Conservation (phyloP, 1,284 basidiomycete genomes). For the Trichosporon sp. region DNA sequence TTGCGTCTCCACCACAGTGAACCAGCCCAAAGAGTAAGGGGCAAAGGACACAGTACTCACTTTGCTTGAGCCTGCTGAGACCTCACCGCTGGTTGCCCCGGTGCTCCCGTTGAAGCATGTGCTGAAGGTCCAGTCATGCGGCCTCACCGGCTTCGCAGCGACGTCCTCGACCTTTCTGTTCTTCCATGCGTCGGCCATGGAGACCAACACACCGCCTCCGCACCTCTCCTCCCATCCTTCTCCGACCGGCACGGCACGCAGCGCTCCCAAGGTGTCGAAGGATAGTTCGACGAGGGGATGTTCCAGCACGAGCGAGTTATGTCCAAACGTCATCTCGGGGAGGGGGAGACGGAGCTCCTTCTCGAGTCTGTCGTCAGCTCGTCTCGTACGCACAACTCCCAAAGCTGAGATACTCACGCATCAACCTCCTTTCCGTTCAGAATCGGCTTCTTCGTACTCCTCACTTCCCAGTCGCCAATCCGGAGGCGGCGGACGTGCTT, state of each 20-base stretch:
- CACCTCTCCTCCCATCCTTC: conserved; percentile 67
- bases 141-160: conserved; percentile 68
- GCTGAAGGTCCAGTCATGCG: conserved; percentile 98
- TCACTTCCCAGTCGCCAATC: conserved; percentile 55
- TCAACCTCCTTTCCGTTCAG: conserved; percentile 60
- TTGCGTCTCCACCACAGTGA: too few relatives aligned
- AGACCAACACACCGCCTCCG: conserved; percentile 88
- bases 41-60: background rate
- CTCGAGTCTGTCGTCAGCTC: conserved; percentile 61
- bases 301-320: conserved; percentile 70
- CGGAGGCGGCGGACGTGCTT: conserved; percentile 43
- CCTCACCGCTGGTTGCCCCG: conserved; percentile 38
- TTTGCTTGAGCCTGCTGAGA: too few relatives aligned
- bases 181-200: conserved; percentile 91
- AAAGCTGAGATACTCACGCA: conserved; percentile 42
- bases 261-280: conserved; percentile 72
- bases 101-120: conserved; percentile 67
- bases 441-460: conserved; percentile 56
- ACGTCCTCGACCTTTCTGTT: conserved; percentile 64
- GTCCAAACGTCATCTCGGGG: conserved; percentile 97
- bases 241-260: conserved; percentile 74
- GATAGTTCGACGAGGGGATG: conserved; percentile 64
- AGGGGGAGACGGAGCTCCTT: conserved; percentile 75
- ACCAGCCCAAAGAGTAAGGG: background rate
- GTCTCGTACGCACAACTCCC: background rate